Evolutionary conservation across 805 yeast species (phyloP), one percentile per base, ranked within the genome.

Genomic region (Wickerhamiella shivajii): DNA sequence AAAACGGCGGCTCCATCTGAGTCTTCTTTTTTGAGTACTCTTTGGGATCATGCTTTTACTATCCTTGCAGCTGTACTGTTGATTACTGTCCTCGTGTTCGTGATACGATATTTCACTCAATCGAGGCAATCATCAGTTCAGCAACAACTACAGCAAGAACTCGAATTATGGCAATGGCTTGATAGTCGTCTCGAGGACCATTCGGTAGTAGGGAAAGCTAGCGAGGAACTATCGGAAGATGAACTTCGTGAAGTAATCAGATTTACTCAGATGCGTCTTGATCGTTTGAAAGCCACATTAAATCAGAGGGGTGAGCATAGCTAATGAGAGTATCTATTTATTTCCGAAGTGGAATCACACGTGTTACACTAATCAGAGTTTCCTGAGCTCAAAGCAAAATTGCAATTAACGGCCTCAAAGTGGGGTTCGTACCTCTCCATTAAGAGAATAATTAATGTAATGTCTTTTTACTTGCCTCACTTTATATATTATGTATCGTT

Each of bases 91-190:
- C 30, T 44, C 23, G 18, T 41, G 25, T 17, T 43, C 6, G 15
- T 42, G 22, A 20, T 43, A 9, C 18, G 16, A 18, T 21, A 29
- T 19, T 17, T 13, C 11, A 20, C 25, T 25, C 5, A 14, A 19
- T 12, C 32, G 22, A 8, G 25, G 16, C 12, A 17, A 21, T 17
- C 14, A 18, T n/a, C 9, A 24, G 18, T 13, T 21, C 30, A 18
- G 27, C 18, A 18, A n/a, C 44, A 53, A 13, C 44, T 58, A 39
- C 59, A 61, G 36, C 67, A 71, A 39, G 84, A 79, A 52, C 60
- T 64, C 12, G 64, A 65, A 16, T 48, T 79, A 27, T 79, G 90
- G 90, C 64, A 69, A 29, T 79, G 93, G 93, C 61, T 79, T 27
- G 63, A 63, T 27, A 60, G 57, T 39, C 60, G 69, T 23, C 55